Conservation (phyloP, 2,329 filamentous ascomycete genomes). For the Diaporthe sp. region DNA sequence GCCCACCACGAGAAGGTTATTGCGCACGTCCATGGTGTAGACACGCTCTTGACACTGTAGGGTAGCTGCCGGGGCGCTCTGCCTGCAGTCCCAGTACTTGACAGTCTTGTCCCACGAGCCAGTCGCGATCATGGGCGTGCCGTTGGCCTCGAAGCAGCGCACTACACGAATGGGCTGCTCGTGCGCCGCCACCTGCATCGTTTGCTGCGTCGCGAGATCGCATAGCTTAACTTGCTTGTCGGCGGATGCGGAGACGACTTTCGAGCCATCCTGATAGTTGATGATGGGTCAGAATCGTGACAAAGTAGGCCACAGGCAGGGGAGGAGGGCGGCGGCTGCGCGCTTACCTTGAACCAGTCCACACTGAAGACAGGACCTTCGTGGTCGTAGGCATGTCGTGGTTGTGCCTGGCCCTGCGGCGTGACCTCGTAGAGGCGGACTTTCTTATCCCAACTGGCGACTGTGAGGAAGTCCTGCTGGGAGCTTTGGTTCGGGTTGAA, state of each 20-base stretch:
- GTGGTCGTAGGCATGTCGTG: constrained; percentile 89
- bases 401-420: constrained; percentile 81
- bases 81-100: constrained; percentile 89
- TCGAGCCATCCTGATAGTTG: constrained; percentile 82
- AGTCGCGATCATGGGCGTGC: constrained; percentile 87
- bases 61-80: constrained; percentile 74
- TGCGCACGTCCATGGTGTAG: constrained; percentile 92
- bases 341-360: constrained; percentile 87
- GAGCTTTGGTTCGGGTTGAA: constrained; percentile 71
- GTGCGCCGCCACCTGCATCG: constrained; percentile 84
- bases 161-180: constrained; percentile 85
- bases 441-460: constrained; percentile 97
- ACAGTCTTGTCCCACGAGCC: constrained; percentile 93
- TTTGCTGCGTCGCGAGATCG: constrained; percentile 79
- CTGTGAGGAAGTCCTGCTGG: constrained; percentile 83
- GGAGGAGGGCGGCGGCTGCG: background rate
- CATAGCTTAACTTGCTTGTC: constrained; percentile 93
- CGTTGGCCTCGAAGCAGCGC: constrained; percentile 81
- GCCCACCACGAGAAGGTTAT: constrained; percentile 89
- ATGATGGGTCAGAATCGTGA: constrained; percentile 35
- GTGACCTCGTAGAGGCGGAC: constrained; percentile 96
- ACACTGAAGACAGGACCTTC: constrained; percentile 86
- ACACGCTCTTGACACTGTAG: constrained; percentile 81
- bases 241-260: constrained; percentile 88
- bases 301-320: background rate